Conservation (phyloP, 2,329 filamentous ascomycete species). For the Fusarium aywerte region DNA sequence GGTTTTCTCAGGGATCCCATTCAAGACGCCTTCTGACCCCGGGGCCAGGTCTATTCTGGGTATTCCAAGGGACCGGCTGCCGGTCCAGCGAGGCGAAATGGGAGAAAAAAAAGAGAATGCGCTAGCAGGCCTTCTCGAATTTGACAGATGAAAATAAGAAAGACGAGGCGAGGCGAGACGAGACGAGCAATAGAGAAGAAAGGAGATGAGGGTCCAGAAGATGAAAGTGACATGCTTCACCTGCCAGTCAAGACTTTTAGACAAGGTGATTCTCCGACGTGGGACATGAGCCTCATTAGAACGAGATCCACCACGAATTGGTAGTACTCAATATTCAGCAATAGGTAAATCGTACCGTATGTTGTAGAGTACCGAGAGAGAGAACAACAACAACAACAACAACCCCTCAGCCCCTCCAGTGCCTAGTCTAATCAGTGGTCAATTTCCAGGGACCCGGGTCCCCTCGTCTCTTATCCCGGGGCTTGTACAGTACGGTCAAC, state of each 20-base stretch:
- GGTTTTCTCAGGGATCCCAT: slow-evolving; percentile 22
- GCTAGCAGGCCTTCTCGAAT: slow-evolving; percentile 33
- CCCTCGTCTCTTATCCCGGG: slow-evolving; percentile 17
- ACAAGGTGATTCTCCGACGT: slow-evolving; percentile 3
- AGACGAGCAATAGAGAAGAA: slow-evolving; percentile 4
- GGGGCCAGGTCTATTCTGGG: neutral
- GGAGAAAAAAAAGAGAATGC: neutral
- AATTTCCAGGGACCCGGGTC: slow-evolving; percentile 45
- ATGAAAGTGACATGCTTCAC: slow-evolving; percentile 8
- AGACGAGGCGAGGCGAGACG: neutral
- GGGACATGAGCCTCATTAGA: slow-evolving; percentile 16
- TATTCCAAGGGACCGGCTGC: slow-evolving; percentile 3
- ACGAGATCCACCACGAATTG: slow-evolving; percentile 12
- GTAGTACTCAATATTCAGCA: neutral
- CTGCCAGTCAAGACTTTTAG: slow-evolving; percentile 3
- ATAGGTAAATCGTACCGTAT: neutral
- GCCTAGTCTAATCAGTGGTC: slow-evolving; percentile 23
- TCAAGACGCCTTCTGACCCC: neutral
- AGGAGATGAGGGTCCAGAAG: slow-evolving; percentile 19
- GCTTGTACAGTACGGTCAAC: slow-evolving; percentile 22
- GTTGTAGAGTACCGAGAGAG: neutral
- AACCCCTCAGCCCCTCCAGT: slow-evolving; percentile 24
- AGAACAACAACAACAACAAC: neutral
- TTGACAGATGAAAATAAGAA: slow-evolving; percentile 4
- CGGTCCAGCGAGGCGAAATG: slow-evolving; percentile 22